Evolutionary conservation across 2,329 filamentous ascomycete species (phyloP).

Genomic region (Sporothrix pseudoabietina): DNA sequence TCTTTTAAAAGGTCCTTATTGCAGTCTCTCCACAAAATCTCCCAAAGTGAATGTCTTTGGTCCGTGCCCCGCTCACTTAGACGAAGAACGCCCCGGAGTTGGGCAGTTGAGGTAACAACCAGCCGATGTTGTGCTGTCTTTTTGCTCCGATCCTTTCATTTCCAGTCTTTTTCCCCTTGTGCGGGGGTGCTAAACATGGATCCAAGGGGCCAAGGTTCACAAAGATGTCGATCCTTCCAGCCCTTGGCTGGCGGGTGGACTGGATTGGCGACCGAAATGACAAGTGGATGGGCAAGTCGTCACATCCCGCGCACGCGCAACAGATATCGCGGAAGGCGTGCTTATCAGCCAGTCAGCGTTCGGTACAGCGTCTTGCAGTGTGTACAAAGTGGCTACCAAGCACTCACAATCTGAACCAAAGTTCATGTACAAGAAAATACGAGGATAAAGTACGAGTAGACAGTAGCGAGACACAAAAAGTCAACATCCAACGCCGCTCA

Average conservation of each 20-base stretch:
- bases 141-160: not conserved
- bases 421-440: not conserved
- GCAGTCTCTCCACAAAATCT: not conserved
- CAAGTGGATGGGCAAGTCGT: not conserved
- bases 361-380: not conserved
- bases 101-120: not conserved
- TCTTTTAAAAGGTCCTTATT: not conserved
- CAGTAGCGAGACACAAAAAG: not conserved
- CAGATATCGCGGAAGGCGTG: not conserved
- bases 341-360: not conserved
- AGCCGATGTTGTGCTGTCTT: not conserved
- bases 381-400: not conserved
- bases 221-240: not conserved
- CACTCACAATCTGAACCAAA: not conserved
- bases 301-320: conserved; percentile 18
- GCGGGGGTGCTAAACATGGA: not conserved
- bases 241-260: not conserved
- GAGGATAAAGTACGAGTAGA: not conserved
- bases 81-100: not conserved
- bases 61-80: not conserved
- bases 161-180: no score
- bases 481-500: not conserved
- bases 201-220: not conserved
- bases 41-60: not conserved
- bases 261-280: not conserved